phyloP scores from a whole-genome alignment of 164 flowering plant genomes.

The Piper betle region DNA sequence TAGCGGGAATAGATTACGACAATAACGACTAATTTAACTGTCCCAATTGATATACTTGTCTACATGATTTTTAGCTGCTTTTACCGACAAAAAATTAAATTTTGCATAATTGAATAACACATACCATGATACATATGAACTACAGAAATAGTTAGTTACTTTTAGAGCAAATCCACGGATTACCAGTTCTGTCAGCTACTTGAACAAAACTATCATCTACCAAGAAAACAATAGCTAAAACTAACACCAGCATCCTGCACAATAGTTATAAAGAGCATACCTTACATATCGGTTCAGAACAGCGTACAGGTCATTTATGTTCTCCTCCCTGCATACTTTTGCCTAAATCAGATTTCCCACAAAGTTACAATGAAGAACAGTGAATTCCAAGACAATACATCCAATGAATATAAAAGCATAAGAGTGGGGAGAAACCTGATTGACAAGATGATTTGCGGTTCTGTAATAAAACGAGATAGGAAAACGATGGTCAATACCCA shows the following conservation, averaged over 20 bases:
- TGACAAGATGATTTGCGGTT: conserved; percentile 15
- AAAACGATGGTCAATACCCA: conserved; percentile 5
- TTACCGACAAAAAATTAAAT: no score
- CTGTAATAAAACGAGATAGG: conserved; percentile 19
- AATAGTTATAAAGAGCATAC: conserved; percentile 3
- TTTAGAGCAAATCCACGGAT: no score
- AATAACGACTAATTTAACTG: no score
- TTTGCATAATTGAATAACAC: no score
- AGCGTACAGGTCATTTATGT: conserved; percentile 12
- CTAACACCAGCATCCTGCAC: background rate
- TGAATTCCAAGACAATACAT: background rate
- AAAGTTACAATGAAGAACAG: background rate
- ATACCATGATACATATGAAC: no score
- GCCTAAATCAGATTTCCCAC: conserved; percentile 8
- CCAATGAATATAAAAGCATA: background rate
- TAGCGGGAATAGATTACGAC: no score
- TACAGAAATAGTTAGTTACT: no score
- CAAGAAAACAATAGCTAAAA: background rate
- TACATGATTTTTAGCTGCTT: no score
- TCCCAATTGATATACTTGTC: no score
- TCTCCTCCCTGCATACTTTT: conserved; percentile 14
- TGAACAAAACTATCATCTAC: background rate
- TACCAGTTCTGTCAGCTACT: background rate
- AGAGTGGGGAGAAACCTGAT: conserved; percentile 12
- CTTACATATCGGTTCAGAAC: conserved; percentile 16